These are phyloP conservation scores for Boletus vinaceobasis DNA, from an alignment of 768 basidiomycete species.

Conservation along the genomic window DNA sequence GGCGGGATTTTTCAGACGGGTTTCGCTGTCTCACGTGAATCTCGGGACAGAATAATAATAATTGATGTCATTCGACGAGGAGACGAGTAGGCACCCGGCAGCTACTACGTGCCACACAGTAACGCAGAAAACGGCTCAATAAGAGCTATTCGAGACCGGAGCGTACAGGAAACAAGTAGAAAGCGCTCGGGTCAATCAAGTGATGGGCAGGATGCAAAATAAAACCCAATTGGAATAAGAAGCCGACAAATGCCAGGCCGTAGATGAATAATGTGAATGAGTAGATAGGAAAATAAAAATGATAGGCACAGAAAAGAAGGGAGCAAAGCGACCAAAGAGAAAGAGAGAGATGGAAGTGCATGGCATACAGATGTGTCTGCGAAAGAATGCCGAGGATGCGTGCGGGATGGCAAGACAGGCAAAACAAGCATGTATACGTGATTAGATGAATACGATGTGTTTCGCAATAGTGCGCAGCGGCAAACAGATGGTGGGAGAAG, in stretches of 20 bases:
- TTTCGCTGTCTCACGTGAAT: too few relatives aligned
- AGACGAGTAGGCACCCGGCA: constrained; percentile 33
- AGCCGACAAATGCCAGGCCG: constrained; percentile 24
- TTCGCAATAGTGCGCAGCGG: constrained; percentile 33
- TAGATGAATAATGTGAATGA: constrained; percentile 27
- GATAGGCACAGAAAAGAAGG: constrained; percentile 17
- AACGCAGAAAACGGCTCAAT: constrained; percentile 26
- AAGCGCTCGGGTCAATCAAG: constrained; percentile 27
- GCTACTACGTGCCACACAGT: constrained; percentile 34
- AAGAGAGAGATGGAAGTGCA: constrained; percentile 10
- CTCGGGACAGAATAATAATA: constrained; percentile 19
- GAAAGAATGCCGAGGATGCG: constrained; percentile 19
- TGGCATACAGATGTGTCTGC: constrained; percentile 27
- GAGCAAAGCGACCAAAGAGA: constrained; percentile 24
- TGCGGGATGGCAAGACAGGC: constrained; percentile 21
- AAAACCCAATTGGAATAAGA: constrained; percentile 25
- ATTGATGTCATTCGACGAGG: constrained; percentile 15
- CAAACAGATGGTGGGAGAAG: constrained; percentile 21
- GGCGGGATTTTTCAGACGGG: background rate
- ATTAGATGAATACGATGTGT: constrained; percentile 34
- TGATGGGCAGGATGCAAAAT: background rate
- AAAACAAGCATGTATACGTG: constrained; percentile 35
- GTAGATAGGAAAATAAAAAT: constrained; percentile 32
- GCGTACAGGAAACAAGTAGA: constrained; percentile 30
- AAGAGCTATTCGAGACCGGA: constrained; percentile 26